Base-by-base conservation (phyloP, 768 basidiomycete species). In the Kwoniella shandongensis region DNA sequence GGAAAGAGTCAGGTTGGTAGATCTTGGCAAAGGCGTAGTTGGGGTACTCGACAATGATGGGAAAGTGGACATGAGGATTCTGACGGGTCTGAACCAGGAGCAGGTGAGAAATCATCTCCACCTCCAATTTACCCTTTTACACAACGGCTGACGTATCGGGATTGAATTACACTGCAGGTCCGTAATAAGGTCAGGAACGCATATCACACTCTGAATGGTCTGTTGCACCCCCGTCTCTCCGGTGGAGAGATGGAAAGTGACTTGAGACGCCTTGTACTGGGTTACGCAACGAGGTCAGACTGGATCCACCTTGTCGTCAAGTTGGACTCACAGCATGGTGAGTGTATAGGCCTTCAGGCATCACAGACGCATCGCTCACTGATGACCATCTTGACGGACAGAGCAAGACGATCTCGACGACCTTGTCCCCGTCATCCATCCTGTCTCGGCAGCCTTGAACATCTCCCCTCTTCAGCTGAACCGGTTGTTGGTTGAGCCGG, bases 1-100 rank as follows among this genome's bases (percentile, higher is more conserved):
- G 29, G 60, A 64, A 20, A 46, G 44, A 18, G 49, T 48, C 11
- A 48, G 66, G n/a, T 20, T 70, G 23, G 66, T 70, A 6, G 63
- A 70, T 30, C 15, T 63, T 7, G 45, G 23, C 3, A 38, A 25
- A 11, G 56, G 61, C 3, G 56, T 53, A 11, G 48, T 67, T 15
- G 62, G 62, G 1, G 55, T 45, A 2, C 13, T 70, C 2, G 44
- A 66, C 7, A 61, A 61, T 32, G 54, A 58, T 5, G 69, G 62
- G 17, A 60, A 66, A 46, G 29, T 66, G 6, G 62, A 38, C 10
- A 30, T 62, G 35, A 49, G 46, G 13, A 39, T 71, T 5, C 44
- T 56, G 5, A 65, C 54, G 1, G 60, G 57, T 17, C 22, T 44
- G 11, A 54, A 29, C 4, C 22, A 20, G 8, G 57, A 52, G 8